Evolutionary conservation across 768 basidiomycete species (phyloP).

Genomic region (Suillus clintonianus): DNA sequence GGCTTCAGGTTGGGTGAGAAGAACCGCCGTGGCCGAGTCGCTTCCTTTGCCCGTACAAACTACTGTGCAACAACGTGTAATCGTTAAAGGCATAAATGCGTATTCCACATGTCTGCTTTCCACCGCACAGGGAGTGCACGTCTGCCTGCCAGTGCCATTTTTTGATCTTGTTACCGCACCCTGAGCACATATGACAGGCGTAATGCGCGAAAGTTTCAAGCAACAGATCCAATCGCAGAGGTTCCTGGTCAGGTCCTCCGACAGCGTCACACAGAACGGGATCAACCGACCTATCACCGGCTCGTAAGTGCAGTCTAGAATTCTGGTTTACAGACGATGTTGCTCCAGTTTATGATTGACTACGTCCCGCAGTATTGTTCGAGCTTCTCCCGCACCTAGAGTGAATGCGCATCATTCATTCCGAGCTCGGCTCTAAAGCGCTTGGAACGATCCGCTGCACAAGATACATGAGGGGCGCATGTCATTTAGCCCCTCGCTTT

Average conservation of each 20-base stretch:
- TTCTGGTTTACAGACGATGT: neutral
- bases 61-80: slow-evolving; percentile 3
- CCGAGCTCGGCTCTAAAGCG: slow-evolving; percentile 18
- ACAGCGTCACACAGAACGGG: neutral
- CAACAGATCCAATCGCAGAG: slow-evolving; percentile 3
- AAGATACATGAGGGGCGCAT: slow-evolving; percentile 40
- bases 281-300: neutral
- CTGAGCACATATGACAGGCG: slow-evolving; percentile 2
- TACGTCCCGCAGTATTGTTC: neutral
- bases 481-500: slow-evolving; percentile 30
- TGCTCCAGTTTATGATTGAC: slow-evolving; percentile 1
- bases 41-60: slow-evolving; percentile 2
- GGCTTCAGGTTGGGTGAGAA: slow-evolving; percentile 2
- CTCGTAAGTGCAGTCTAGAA: neutral
- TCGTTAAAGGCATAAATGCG: slow-evolving; percentile 19
- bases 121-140: slow-evolving; percentile 1
- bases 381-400: neutral
- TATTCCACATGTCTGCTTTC: slow-evolving; percentile 27
- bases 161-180: neutral
- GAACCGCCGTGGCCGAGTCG: neutral
- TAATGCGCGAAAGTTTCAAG: neutral
- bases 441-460: slow-evolving; percentile 34
- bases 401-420: neutral
- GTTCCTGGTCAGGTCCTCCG: neutral
- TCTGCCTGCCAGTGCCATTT: slow-evolving; percentile 3